phyloP scores from a whole-genome alignment of 306 rosid species.

The Nissolia schottii region DNA sequence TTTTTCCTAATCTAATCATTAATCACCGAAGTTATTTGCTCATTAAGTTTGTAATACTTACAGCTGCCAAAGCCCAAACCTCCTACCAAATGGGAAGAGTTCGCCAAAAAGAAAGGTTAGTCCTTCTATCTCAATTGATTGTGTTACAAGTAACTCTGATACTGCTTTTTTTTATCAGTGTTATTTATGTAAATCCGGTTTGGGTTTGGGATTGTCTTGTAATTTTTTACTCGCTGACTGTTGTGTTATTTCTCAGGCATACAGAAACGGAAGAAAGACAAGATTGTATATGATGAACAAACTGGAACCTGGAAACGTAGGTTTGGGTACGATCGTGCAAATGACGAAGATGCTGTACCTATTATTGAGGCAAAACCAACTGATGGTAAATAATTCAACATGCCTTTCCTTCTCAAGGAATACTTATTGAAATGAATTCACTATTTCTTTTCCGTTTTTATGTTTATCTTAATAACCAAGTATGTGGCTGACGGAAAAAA shows the following conservation, averaged over 20 bases:
- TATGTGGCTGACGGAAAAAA: too few species aligned
- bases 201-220: background rate
- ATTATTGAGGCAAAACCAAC: slow-evolving; percentile 84
- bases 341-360: slow-evolving; percentile 79
- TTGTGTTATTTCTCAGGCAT: slow-evolving; percentile 53
- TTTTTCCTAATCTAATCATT: background rate
- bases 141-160: background rate
- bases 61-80: slow-evolving; percentile 83
- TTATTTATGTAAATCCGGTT: background rate
- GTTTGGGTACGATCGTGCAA: slow-evolving; percentile 81
- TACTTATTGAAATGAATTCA: background rate
- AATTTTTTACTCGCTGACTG: background rate
- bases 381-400: slow-evolving; percentile 53
- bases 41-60: slow-evolving; percentile 7
- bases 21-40: background rate
- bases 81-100: slow-evolving; percentile 87
- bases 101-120: slow-evolving; percentile 82
- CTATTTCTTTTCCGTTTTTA: background rate
- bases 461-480: background rate
- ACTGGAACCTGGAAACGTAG: slow-evolving; percentile 79
- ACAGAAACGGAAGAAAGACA: slow-evolving; percentile 65
- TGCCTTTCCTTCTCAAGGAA: background rate
- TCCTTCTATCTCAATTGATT: background rate
- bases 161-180: background rate
- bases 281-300: slow-evolving; percentile 60